phyloP scores from a whole-genome alignment of 2,329 filamentous ascomycete species.

The Fusarium equiseti region DNA sequence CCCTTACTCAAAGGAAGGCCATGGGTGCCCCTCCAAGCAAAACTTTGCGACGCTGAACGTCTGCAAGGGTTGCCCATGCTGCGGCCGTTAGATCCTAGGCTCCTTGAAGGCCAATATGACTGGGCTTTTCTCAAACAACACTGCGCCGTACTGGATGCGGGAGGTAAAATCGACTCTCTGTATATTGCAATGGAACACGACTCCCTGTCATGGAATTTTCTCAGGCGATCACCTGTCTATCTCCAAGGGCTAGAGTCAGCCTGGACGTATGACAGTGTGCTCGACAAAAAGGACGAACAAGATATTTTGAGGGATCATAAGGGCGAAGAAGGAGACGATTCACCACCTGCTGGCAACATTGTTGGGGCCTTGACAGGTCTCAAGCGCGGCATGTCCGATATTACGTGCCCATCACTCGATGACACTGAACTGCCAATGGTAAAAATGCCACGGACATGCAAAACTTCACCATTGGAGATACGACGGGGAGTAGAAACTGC shows the following conservation, averaged over 20 bases:
- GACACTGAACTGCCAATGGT: conserved; percentile 51
- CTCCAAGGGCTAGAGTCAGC: conserved; percentile 66
- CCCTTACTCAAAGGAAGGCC: conserved; percentile 61
- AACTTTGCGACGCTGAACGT: conserved; percentile 66
- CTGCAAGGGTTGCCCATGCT: conserved; percentile 70
- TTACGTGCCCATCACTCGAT: conserved; percentile 58
- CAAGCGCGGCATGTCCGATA: conserved; percentile 66
- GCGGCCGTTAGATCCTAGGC: conserved; percentile 61
- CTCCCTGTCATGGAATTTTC: conserved; percentile 67
- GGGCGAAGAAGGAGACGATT: conserved; percentile 37
- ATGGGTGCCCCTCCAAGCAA: conserved; percentile 71
- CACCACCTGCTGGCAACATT: conserved; percentile 40
- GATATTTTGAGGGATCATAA: conserved; percentile 50
- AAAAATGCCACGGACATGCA: conserved; percentile 57
- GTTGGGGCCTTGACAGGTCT: conserved; percentile 51
- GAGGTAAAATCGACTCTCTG: conserved; percentile 68
- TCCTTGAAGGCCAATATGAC: conserved; percentile 61
- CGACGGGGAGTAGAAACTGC: conserved; percentile 48
- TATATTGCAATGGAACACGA: conserved; percentile 69
- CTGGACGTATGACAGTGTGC: conserved; percentile 64
- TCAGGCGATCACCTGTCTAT: conserved; percentile 62
- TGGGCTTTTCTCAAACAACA: conserved; percentile 64
- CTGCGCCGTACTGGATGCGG: conserved; percentile 67
- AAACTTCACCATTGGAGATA: conserved; percentile 55
- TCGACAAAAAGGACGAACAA: conserved; percentile 57